phyloP scores from a whole-genome alignment of 2,329 filamentous ascomycete genomes.

The Neonectria ditissima region DNA sequence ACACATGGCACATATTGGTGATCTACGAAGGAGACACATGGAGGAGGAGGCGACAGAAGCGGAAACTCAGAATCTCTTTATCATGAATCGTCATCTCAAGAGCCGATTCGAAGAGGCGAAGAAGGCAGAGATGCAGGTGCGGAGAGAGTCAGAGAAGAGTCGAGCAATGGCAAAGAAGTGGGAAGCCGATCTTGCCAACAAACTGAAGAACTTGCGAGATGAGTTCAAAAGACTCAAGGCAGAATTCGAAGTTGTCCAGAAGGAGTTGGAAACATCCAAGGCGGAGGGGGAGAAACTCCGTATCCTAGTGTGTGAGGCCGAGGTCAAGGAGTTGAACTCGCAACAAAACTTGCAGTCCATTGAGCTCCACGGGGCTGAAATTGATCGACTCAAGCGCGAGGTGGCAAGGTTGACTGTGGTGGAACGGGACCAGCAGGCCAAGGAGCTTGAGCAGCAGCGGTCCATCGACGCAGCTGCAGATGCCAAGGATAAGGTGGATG shows the following conservation, averaged over 20 bases:
- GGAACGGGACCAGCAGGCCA: conserved; percentile 72
- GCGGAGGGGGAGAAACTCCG: conserved; percentile 74
- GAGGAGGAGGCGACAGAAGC: conserved; percentile 83
- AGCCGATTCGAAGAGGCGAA: conserved; percentile 80
- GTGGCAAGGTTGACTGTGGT: conserved; percentile 70
- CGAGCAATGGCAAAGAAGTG: conserved; percentile 81
- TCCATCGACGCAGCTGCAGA: conserved; percentile 69
- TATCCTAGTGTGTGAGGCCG: conserved; percentile 73
- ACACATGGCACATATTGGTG: conserved; percentile 84
- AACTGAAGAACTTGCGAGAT: conserved; percentile 74
- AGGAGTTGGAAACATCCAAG: conserved; percentile 68
- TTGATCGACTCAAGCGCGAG: conserved; percentile 69
- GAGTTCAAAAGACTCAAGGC: conserved; percentile 74
- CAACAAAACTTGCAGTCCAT: conserved; percentile 74
- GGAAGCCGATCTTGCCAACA: conserved; percentile 77
- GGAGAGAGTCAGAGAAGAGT: conserved; percentile 78
- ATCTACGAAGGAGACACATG: conserved; percentile 79
- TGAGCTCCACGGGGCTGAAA: conserved; percentile 70
- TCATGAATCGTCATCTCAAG: conserved; percentile 79
- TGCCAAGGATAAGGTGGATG: conserved; percentile 69
- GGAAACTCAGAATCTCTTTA: conserved; percentile 83
- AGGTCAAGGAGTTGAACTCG: conserved; percentile 74
- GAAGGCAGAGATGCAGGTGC: conserved; percentile 75
- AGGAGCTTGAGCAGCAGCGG: conserved; percentile 69
- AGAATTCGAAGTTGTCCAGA: conserved; percentile 67